Conservation (phyloP, 768 basidiomycete genomes). For the Naganishia kalamii region DNA sequence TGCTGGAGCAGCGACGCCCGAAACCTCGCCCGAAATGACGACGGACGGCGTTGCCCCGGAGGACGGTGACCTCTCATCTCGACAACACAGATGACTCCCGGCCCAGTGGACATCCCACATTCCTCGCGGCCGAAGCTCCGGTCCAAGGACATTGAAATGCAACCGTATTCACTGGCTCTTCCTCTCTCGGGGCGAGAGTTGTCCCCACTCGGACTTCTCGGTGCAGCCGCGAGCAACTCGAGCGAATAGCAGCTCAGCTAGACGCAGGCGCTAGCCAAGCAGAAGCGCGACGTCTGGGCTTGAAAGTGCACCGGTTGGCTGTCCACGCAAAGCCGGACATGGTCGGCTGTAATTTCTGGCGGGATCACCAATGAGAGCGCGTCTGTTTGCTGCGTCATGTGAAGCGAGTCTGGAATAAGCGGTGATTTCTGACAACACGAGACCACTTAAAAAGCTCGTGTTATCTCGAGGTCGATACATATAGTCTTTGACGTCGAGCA, state of each 20-base stretch:
- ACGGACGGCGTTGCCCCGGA: too few species aligned
- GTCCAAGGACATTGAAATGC: too few species aligned
- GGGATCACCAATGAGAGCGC: constrained; percentile 12
- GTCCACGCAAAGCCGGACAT: not conserved
- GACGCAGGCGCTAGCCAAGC: constrained; percentile 6
- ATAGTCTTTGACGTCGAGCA: not conserved
- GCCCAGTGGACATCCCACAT: too few species aligned
- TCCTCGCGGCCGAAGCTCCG: not conserved
- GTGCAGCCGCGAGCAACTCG: not conserved
- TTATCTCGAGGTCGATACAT: not conserved
- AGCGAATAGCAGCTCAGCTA: constrained; percentile 1
- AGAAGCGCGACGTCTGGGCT: not conserved
- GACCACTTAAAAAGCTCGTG: constrained; percentile 5
- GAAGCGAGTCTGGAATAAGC: not conserved
- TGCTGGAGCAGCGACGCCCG: too few species aligned
- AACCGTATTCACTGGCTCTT: not conserved
- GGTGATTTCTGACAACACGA: not conserved
- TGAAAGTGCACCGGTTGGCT: not conserved
- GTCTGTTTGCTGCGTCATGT: not conserved
- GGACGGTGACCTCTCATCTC: too few species aligned
- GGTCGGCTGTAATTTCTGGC: constrained; percentile 12
- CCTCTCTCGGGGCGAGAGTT: not conserved
- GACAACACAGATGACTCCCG: too few species aligned
- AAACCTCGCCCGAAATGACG: too few species aligned
- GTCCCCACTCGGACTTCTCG: not conserved